Percentiles rank a stretch among this genome's conserved stretches.
phyloP scores from a whole-genome alignment of 129 eudicot species.

The Centrapalus pauciflorus region DNA sequence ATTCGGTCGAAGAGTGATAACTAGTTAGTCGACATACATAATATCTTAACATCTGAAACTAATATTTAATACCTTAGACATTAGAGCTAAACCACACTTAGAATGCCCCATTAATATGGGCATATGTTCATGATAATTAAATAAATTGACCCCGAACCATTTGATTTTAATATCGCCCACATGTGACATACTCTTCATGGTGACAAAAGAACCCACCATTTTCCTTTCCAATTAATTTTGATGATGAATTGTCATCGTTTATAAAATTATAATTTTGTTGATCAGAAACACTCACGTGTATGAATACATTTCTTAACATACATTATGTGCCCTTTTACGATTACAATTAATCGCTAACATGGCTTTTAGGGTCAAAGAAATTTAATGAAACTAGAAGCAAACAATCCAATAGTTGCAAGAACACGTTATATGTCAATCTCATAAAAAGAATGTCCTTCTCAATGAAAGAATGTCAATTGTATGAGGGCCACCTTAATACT shows the following conservation, averaged over 20 bases:
- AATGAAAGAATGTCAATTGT: neutral
- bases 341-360: neutral
- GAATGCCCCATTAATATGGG: too few relatives aligned
- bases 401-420: conserved; percentile 1
- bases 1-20: too few relatives aligned
- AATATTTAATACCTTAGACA: too few relatives aligned
- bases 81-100: too few relatives aligned
- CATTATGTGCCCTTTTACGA: neutral
- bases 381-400: neutral
- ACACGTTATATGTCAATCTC: conserved; percentile 3
- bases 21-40: too few relatives aligned
- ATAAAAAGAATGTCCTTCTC: neutral
- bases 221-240: neutral
- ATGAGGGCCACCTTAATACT: conserved; percentile 10
- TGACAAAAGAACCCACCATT: neutral
- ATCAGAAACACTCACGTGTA: neutral
- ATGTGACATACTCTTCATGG: neutral
- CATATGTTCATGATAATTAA: neutral
- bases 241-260: neutral
- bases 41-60: too few relatives aligned
- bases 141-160: neutral
- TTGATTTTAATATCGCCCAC: neutral
- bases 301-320: neutral
- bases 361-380: neutral
- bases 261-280: neutral